These are phyloP conservation scores for Penicillium longicatenatum DNA, from an alignment of 495 filamentous ascomycete species.

Conservation along the genomic window DNA sequence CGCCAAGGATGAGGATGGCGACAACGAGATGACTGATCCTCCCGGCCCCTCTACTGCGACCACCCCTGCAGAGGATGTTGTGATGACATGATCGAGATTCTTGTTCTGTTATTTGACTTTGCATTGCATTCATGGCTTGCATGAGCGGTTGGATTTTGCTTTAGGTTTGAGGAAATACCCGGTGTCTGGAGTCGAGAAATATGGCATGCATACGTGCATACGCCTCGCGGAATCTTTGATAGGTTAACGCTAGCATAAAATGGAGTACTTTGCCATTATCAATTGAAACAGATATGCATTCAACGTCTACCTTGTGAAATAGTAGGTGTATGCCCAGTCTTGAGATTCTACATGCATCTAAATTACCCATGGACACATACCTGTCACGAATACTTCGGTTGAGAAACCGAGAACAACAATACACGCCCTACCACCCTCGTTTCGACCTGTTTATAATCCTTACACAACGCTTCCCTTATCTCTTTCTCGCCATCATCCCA, in stretches of 20 bases:
- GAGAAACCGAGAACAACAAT: constrained; percentile 37
- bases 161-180: constrained; percentile 27
- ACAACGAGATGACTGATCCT: constrained; percentile 27
- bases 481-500: constrained; percentile 4
- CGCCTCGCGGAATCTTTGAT: background rate
- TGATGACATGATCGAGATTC: constrained; percentile 25
- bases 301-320: background rate
- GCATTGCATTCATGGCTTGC: constrained; percentile 19
- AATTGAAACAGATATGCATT: background rate
- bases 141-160: constrained; percentile 11
- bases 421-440: constrained; percentile 10
- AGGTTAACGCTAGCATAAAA: background rate
- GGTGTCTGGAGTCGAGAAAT: constrained; percentile 26
- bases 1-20: constrained; percentile 17
- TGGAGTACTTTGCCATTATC: background rate
- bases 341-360: background rate
- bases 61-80: constrained; percentile 29
- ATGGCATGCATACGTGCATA: constrained; percentile 2
- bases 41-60: constrained; percentile 16
- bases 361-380: background rate
- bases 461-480: constrained; percentile 5
- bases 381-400: constrained; percentile 53
- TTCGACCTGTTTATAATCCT: constrained; percentile 5
- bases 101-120: constrained; percentile 13
- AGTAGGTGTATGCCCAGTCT: background rate